Percentiles rank a stretch among this genome's conserved stretches.
phyloP scores from a whole-genome alignment of 768 basidiomycete species.

The Calocybe gangraenosa region DNA sequence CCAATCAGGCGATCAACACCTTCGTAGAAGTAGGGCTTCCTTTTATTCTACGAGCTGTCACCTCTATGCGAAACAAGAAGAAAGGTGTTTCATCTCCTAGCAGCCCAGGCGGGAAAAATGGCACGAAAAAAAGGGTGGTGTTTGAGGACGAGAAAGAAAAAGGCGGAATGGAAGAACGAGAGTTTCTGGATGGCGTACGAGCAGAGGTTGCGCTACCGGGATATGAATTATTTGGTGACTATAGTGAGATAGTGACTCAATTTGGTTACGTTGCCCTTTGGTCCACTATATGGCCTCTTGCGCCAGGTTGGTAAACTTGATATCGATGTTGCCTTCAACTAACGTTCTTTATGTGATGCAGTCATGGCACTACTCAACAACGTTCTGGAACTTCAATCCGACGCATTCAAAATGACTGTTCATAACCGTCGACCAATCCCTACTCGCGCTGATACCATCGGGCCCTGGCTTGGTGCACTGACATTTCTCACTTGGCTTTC shows the following conservation, averaged over 20 bases:
- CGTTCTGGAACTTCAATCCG: conserved; percentile 84
- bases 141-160: conserved; percentile 65
- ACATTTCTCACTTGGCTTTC: conserved; percentile 88
- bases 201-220: conserved; percentile 75
- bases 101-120: conserved; percentile 14
- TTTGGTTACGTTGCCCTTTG: conserved; percentile 92
- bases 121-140: conserved; percentile 61
- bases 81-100: conserved; percentile 25
- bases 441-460: conserved; percentile 84
- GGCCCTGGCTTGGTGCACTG: conserved; percentile 89
- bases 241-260: conserved; percentile 94
- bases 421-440: conserved; percentile 85
- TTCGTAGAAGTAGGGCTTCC: conserved; percentile 82
- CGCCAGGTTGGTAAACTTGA: conserved; percentile 49
- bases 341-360: conserved; percentile 11
- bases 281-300: conserved; percentile 93
- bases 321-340: neutral
- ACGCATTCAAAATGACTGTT: conserved; percentile 92
- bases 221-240: conserved; percentile 82
- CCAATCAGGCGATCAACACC: conserved; percentile 78
- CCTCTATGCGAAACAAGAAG: conserved; percentile 39
- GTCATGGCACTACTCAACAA: conserved; percentile 91
- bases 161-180: conserved; percentile 62
- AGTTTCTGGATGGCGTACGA: conserved; percentile 76
- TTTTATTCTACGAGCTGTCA: conserved; percentile 60